Evolutionary conservation across 495 filamentous ascomycete species (phyloP).

Genomic region (Aspergillus diversus): DNA sequence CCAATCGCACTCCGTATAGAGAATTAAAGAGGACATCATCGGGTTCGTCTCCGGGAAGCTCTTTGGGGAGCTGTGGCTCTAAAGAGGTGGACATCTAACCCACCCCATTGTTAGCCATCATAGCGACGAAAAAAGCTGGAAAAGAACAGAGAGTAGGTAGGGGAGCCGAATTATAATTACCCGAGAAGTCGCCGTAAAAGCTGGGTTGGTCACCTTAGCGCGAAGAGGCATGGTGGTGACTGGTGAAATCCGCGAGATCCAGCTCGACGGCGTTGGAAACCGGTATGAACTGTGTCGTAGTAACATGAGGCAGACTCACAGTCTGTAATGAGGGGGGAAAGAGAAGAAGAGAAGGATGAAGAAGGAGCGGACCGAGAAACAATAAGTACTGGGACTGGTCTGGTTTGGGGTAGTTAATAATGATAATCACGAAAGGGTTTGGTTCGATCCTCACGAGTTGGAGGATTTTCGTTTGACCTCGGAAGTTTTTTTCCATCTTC

Average conservation of each 20-base stretch:
- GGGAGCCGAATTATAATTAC: conserved; percentile 30
- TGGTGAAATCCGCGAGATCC: conserved; percentile 52
- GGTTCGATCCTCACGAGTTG: conserved; percentile 26
- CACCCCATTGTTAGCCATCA: conserved; percentile 5
- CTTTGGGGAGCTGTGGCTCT: conserved; percentile 45
- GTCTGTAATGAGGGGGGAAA: conserved; percentile 26
- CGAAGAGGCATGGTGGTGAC: conserved; percentile 77
- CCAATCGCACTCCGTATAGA: conserved; percentile 83
- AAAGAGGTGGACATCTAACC: conserved; percentile 61
- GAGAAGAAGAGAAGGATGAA: conserved; percentile 22
- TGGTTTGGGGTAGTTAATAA: conserved; percentile 12
- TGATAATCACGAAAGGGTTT: conserved; percentile 19
- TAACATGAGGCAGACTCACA: conserved; percentile 52
- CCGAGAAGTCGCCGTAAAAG: conserved; percentile 51
- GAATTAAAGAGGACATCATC: conserved; percentile 92
- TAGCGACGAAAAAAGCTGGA: not conserved
- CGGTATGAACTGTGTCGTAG: conserved; percentile 50
- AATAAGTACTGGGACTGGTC: conserved; percentile 18
- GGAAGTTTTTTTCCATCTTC: conserved; percentile 17
- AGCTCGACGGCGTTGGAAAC: conserved; percentile 54
- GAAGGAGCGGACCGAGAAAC: conserved; percentile 21
- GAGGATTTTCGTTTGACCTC: conserved; percentile 20
- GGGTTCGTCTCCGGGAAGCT: conserved; percentile 69
- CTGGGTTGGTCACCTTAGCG: conserved; percentile 76
- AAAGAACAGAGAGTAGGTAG: not conserved